Percentiles rank a stretch among this genome's conserved stretches.
Evolutionary conservation across 2,329 filamentous ascomycete species (phyloP).

Genomic region (Verticillium klebahnii): DNA sequence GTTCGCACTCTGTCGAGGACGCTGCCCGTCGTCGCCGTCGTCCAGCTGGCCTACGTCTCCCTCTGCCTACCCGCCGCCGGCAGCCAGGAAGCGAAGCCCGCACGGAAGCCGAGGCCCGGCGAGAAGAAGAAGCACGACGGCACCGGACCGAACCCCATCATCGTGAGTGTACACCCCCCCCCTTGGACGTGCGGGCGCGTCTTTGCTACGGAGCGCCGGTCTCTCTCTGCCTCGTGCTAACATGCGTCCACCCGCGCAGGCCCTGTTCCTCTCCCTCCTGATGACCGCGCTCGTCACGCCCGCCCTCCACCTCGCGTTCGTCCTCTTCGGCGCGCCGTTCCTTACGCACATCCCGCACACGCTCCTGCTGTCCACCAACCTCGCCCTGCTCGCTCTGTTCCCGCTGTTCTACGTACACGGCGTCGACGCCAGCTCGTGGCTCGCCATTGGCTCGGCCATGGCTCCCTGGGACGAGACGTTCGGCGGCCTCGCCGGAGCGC

Average conservation of each 20-base stretch:
- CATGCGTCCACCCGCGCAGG: constrained; percentile 22
- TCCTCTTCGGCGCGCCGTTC: constrained; percentile 89
- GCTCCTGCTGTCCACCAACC: constrained; percentile 72
- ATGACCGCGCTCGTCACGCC: constrained; percentile 71
- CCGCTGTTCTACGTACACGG: constrained; percentile 85
- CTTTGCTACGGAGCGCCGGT: no score
- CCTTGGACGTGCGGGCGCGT: no score
- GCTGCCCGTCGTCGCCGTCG: constrained; percentile 55
- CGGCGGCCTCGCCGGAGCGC: constrained; percentile 72
- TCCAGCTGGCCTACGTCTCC: constrained; percentile 62
- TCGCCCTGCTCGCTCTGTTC: constrained; percentile 72
- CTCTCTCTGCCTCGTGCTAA: neutral
- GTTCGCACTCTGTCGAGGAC: constrained; percentile 56
- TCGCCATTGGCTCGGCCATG: constrained; percentile 60
- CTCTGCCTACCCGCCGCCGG: constrained; percentile 60
- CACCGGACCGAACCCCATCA: constrained; percentile 37
- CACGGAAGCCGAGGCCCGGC: constrained; percentile 47
- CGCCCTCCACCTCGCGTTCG: constrained; percentile 54
- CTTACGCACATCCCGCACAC: constrained; percentile 78
- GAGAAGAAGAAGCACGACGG: constrained; percentile 48
- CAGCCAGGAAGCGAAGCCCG: constrained; percentile 31
- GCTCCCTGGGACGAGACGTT: constrained; percentile 79
- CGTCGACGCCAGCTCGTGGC: constrained; percentile 67
- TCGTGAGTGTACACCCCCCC: constrained; percentile 31
- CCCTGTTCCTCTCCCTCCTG: constrained; percentile 39